Base-by-base conservation (phyloP, 768 basidiomycete species). In the Boletus reticulatus region DNA sequence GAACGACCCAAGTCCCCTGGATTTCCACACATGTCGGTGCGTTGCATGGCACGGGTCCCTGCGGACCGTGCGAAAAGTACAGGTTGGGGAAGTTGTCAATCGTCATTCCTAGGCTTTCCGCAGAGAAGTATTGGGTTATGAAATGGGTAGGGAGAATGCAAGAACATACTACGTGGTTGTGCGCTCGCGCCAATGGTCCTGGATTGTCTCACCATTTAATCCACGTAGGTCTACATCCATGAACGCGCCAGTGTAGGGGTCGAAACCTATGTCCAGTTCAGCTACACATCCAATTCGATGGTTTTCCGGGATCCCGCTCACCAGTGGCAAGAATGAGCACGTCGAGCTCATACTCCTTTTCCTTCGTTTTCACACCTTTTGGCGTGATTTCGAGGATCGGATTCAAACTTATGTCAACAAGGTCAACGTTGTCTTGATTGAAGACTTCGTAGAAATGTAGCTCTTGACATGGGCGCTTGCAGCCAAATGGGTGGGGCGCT, bases 131-230 rank as follows among this genome's bases (percentile, higher is more conserved):
- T 49, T n/a, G 17, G 14, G 22, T 29, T 17, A 20, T 17, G 7
- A 17, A 36, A 14, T 6, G 13, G 10, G 20, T 9, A 27, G 1
- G 17, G 48, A 41, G 0, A 6, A 22, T 43, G 13, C 19, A 27
- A 38, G 3, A n/a, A 29, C 63, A 34, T 17, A 65, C 59, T 55
- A 65, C 8, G 63, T 64, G 34, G 27, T 31, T n/a, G 43, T 36
- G n/a, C 56, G 48, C 12, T 65, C 56, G 43, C 14, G 22, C 55
- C 62, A 64, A 12, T 62, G 63, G 1, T 63, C 52, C 38, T 53
- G 58, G 27, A 59, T 59, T 3, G 57, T 53, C 47, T 59, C 50
- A 8, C 53, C 59, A 10, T 50, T 16, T 8, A 58, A 0, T 0
- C 62, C 53, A 38, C 51, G 62, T 31, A 65, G 16, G 43, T 65